Evolutionary conservation across 1,284 basidiomycete genomes (phyloP).

Genomic region (Ganoderma lingzhi): DNA sequence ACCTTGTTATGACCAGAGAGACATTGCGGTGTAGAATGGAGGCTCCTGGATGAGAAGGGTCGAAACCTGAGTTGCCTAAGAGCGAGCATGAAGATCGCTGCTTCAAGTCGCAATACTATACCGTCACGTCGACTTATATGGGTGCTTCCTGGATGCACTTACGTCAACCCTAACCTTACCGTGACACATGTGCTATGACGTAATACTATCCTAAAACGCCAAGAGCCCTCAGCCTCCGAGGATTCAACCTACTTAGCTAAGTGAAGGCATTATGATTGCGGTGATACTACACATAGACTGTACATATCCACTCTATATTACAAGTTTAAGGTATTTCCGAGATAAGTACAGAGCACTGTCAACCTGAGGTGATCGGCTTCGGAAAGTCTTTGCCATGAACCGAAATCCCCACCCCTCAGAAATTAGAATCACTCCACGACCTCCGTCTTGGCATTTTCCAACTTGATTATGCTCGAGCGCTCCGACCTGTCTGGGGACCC

Average conservation of each 20-base stretch:
- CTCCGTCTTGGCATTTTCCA: not conserved
- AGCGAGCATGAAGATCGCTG: conserved; percentile 9
- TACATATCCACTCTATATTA: not conserved
- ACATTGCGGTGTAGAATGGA: conserved; percentile 36
- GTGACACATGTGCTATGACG: not conserved
- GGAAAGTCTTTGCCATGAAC: not conserved
- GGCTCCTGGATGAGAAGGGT: conserved; percentile 16
- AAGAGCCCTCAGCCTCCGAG: no score
- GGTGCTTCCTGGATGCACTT: not conserved
- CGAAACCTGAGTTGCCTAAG: conserved; percentile 7
- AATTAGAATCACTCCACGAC: not conserved
- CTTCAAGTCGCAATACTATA: no score
- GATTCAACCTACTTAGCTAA: no score
- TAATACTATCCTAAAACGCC: not conserved
- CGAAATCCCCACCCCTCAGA: not conserved
- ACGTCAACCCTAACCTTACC: conserved; percentile 9
- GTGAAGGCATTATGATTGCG: not conserved
- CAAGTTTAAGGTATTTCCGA: not conserved
- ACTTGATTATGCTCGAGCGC: conserved; percentile 32
- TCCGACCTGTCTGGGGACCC: conserved; percentile 10
- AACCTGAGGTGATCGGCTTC: not conserved
- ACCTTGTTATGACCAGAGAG: conserved; percentile 78
- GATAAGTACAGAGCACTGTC: not conserved
- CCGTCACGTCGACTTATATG: no score
- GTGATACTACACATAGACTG: not conserved